Base-by-base conservation (phyloP, 345 rosid genomes). In the Pistacia atlantica region DNA sequence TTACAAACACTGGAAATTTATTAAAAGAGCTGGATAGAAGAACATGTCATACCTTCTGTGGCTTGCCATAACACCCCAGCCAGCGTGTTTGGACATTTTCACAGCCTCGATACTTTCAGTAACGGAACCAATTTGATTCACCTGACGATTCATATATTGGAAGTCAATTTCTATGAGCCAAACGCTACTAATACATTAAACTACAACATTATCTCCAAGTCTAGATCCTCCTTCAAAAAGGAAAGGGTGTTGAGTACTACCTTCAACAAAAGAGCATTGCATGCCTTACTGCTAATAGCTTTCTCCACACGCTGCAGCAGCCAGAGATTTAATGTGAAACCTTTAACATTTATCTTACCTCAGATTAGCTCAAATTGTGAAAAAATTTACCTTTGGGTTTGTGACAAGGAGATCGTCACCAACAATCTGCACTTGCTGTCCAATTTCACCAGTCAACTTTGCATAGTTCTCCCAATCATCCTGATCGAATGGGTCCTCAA, bases 381-480 rank as follows among this genome's bases (percentile, higher is more conserved):
- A 58, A 75, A 37, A 20, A 58, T 20, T 49, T 66, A 86, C 95
- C 91, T 85, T 89, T 13, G 95, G 91, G 77, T 90, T 89, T 71
- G 91, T 90, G 79, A 90, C 95, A 69, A 89, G 82, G 63, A 90
- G 90, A 79, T 90, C 92, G 80, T 89, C 92, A 79, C 95, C 95
- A 13, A 90, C 92, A 72, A 89, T 87, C 79, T 87, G 95, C 52
- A 90, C 88, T 72, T 89, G 71, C 51, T 78, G 83, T 51, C 92
- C 92, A 56, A 89, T 84, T 85, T 90, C 91, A 78, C 60, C 8
- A 22, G 91, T 90, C 73, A 89, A 7, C 83, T 89, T 89, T 74
- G 80, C 38, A 67, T 87, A 85, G 79, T 87, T 87, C 74, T 78
- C 92, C 95, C 92, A 89, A 81, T 87, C 92, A 78, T 90, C 95